A percentile compares a stretch with the other conserved stretches of the same genome.
Evolutionary conservation across 768 basidiomycete genomes (phyloP).

Genomic region (Postia placenta): DNA sequence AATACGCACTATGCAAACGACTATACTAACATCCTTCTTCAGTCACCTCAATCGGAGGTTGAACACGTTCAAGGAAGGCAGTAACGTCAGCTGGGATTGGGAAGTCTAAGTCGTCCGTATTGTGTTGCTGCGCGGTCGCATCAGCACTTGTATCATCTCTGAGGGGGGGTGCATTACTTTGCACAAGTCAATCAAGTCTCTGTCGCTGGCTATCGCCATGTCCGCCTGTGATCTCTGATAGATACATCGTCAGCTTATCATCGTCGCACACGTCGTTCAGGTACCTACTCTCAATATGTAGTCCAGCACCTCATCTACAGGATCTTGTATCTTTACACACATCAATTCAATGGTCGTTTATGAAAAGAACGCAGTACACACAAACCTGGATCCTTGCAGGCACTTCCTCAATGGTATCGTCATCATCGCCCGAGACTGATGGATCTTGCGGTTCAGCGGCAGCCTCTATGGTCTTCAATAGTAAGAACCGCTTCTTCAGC

Average conservation of each 20-base stretch:
- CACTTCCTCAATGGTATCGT: not conserved
- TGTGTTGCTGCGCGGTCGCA: too few species aligned
- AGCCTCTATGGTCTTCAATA: not conserved
- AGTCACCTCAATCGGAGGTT: conserved; percentile 10
- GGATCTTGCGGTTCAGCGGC: conserved; percentile 9
- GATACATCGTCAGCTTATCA: not conserved
- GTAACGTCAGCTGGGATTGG: conserved; percentile 4
- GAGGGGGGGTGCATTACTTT: not conserved
- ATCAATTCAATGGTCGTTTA: not conserved
- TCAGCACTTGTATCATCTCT: too few species aligned
- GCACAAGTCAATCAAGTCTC: conserved; percentile 7
- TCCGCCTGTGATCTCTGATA: conserved; percentile 8
- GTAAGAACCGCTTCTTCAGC: conserved; percentile 1
- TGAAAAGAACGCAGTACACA: too few species aligned
- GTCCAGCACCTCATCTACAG: conserved; percentile 8
- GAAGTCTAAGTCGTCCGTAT: not conserved
- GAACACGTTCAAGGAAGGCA: not conserved
- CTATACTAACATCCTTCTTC: conserved; percentile 5
- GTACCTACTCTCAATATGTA: conserved; percentile 10
- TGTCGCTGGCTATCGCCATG: conserved; percentile 10
- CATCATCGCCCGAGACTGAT: not conserved
- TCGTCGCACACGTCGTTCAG: not conserved
- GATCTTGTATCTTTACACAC: conserved; percentile 3
- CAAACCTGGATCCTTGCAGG: too few species aligned
- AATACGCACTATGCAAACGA: not conserved